phyloP scores from a whole-genome alignment of 2,329 filamentous ascomycete species.

The Penicillium sp. region DNA sequence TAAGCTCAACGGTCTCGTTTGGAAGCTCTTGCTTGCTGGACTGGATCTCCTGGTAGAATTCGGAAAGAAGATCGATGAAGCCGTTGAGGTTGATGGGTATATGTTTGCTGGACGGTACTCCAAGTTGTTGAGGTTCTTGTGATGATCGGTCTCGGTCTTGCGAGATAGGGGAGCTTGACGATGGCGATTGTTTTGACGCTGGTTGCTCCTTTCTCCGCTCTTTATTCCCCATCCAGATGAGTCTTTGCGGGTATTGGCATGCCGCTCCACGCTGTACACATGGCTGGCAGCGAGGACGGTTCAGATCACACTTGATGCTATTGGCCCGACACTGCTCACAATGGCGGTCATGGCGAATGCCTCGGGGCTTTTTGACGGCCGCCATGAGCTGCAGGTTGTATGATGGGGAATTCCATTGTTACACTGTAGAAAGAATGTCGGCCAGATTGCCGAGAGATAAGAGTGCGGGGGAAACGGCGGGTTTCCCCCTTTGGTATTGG shows the following conservation, averaged over 20 bases:
- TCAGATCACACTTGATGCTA: conserved; percentile 40
- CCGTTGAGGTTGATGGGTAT: conserved; percentile 34
- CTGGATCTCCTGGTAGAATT: conserved; percentile 35
- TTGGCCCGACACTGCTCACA: conserved; percentile 35
- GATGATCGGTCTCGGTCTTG: not conserved
- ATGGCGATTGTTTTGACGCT: conserved; percentile 1
- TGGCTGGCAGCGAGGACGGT: conserved; percentile 36
- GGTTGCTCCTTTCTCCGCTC: conserved; percentile 17
- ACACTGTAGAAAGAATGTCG: not conserved
- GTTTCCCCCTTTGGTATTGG: conserved; percentile 17
- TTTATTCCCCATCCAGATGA: conserved; percentile 34
- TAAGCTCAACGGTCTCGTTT: conserved; percentile 32
- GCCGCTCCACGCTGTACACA: conserved; percentile 30
- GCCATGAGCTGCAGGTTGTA: conserved; percentile 15
- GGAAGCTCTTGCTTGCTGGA: conserved; percentile 29
- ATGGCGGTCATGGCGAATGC: conserved; percentile 40
- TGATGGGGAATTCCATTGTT: not conserved
- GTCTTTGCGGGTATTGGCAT: conserved; percentile 36
- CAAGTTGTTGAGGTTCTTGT: not conserved
- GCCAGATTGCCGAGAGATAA: conserved; percentile 20
- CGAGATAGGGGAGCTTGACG: not conserved
- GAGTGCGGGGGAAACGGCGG: conserved; percentile 21
- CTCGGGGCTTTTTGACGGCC: conserved; percentile 35
- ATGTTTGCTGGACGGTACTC: conserved; percentile 9
- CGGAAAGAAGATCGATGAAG: conserved; percentile 34